Base-by-base conservation (phyloP, 371 early-diverging fungal species). In the Nematocida sp. region DNA sequence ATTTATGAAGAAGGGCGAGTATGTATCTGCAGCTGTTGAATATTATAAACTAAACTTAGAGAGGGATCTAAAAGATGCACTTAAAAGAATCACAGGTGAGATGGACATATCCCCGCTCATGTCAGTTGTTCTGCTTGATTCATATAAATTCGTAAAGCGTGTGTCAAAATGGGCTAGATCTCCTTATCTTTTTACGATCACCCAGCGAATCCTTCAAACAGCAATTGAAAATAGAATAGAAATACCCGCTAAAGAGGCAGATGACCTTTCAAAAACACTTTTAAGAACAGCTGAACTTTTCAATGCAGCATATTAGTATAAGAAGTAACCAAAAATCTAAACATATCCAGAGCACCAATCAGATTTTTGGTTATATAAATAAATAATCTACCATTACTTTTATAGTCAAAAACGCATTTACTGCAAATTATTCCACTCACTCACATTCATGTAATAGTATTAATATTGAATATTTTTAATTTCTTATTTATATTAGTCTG, bases 1-100 rank as follows among this genome's bases (percentile, higher is more conserved):
- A 9, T 47, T 57, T 23, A 67, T 57, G 69, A 69, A 56, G 4
- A 25, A 71, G 40, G 42, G 52, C 0, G 23, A 42, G 2, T 57
- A 70, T 50, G 33, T 78, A 13, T 4, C n/a, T 13, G 80, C 80
- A 1, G 80, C 80, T 9, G 44, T 78, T 25, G 62, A 78, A 46
- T 78, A 69, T 52, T 78, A 67, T 27, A 62, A 60, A 42, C 66
- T 78, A 4, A 54, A 58, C 44, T 20, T 45, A 15, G 15, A 39
- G n/a, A 78, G 52, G 3, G 69, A 71, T 1, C 42, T 70, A 20
- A 56, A 33, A 58, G 33, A 27, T 18, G 70, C 66, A 60, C 6
- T 78, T 15, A 23, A 52, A 47, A 45, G 58, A 20, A 55, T 78
- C 5, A 9, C 15, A 6, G n/a, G 6, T 25, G 18, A 15, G 25